Conservation (phyloP, 176 grass and related monocot genomes). For the Thalia dealbata region DNA sequence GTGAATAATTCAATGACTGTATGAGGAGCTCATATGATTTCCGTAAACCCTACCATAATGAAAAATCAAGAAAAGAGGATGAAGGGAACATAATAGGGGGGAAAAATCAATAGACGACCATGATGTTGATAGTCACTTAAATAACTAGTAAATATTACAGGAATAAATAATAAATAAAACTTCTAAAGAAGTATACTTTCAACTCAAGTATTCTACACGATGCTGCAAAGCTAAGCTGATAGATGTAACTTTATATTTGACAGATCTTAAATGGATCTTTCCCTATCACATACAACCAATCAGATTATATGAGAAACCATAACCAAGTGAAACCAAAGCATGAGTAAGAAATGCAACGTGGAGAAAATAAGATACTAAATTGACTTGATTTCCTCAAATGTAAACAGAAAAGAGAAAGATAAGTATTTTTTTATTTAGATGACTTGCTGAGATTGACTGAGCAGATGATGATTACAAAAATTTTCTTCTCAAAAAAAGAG, state of each 20-base stretch:
- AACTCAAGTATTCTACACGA: not conserved
- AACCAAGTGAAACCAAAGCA: too few species aligned
- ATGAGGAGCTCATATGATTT: slow-evolving; percentile 32
- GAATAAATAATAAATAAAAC: not conserved
- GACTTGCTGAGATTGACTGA: too few species aligned
- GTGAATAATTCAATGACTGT: slow-evolving; percentile 57
- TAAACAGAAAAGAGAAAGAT: too few species aligned
- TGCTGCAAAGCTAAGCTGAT: not conserved
- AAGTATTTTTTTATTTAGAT: too few species aligned
- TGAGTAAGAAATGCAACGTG: too few species aligned
- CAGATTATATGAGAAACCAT: too few species aligned
- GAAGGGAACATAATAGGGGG: not conserved
- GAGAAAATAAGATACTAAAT: too few species aligned
- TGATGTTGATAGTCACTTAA: too few species aligned
- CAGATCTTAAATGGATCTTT: not conserved
- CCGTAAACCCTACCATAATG: slow-evolving; percentile 30
- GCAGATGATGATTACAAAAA: not conserved
- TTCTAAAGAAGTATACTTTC: not conserved
- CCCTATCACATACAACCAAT: not conserved
- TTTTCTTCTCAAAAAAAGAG: not conserved
- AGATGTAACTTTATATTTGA: not conserved
- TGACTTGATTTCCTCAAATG: too few species aligned
- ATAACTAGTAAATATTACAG: too few species aligned
- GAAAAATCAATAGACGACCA: not conserved
- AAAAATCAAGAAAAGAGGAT: not conserved